These are phyloP conservation scores for Calocera cornea DNA, from an alignment of 768 basidiomycete genomes.

Conservation along the genomic window DNA sequence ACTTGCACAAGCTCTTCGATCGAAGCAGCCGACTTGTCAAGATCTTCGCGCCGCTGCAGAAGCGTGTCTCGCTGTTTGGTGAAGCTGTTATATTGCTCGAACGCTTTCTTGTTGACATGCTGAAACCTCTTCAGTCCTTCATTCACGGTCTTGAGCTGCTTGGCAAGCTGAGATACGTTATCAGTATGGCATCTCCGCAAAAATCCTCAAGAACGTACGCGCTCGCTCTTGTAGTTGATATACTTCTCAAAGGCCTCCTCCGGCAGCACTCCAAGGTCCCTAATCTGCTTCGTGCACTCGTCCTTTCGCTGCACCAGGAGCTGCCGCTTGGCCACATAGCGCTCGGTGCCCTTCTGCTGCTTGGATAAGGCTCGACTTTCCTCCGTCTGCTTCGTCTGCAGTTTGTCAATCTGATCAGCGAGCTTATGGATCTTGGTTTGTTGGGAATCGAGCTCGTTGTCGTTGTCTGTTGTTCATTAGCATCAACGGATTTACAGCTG, in stretches of 20 bases:
- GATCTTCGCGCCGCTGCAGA: conserved; percentile 70
- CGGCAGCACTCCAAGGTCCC: conserved; percentile 89
- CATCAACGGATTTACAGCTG: neutral
- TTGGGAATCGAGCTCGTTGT: conserved; percentile 54
- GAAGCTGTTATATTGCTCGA: conserved; percentile 96
- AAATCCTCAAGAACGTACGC: conserved; percentile 36
- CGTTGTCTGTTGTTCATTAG: conserved; percentile 41
- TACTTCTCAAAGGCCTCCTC: conserved; percentile 98
- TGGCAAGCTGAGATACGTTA: conserved; percentile 51
- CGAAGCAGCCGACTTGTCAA: conserved; percentile 76
- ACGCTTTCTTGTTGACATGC: conserved; percentile 98
- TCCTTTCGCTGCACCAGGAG: conserved; percentile 75
- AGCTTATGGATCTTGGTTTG: conserved; percentile 50
- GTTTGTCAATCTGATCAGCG: conserved; percentile 49
- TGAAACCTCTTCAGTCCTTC: conserved; percentile 92
- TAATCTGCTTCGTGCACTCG: conserved; percentile 88
- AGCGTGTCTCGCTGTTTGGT: conserved; percentile 94
- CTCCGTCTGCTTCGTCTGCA: conserved; percentile 72
- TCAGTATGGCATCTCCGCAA: neutral
- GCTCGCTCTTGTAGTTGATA: conserved; percentile 71
- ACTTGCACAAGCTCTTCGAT: conserved; percentile 89
- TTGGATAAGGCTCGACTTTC: conserved; percentile 76
- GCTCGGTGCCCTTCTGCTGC: conserved; percentile 89
- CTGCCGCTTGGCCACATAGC: conserved; percentile 84
- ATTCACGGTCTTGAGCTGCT: conserved; percentile 82